Conservation (phyloP, 495 filamentous ascomycete species). For the Xylaria scruposa region DNA sequence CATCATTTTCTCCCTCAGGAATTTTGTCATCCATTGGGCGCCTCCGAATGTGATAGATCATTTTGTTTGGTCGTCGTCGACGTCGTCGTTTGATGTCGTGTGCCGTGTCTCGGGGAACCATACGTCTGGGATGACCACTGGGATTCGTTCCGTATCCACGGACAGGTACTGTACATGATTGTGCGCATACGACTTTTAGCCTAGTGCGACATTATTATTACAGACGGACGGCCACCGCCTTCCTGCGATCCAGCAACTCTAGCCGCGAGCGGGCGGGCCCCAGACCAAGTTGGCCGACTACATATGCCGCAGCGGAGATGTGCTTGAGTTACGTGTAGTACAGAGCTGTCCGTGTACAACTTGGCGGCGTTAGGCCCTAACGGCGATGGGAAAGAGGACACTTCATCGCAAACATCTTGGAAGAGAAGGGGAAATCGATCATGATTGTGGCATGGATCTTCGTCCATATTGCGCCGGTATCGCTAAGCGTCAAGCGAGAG, state of each 20-base stretch:
- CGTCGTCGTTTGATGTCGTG: slow-evolving; percentile 2
- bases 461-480: slow-evolving; percentile 21
- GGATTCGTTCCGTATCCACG: not conserved
- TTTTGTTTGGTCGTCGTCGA: not conserved
- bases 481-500: slow-evolving; percentile 8
- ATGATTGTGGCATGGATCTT: slow-evolving; percentile 14
- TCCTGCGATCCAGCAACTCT: not conserved
- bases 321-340: not conserved
- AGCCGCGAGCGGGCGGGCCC: not conserved
- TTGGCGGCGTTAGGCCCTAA: not conserved
- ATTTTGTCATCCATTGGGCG: slow-evolving; percentile 2
- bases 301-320: not conserved
- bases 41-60: not conserved
- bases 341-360: not conserved
- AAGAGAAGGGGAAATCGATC: slow-evolving; percentile 1
- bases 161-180: slow-evolving; percentile 18
- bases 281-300: not conserved
- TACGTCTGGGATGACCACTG: slow-evolving; percentile 3
- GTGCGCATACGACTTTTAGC: not conserved
- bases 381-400: not conserved
- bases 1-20: not conserved
- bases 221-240: slow-evolving; percentile 1
- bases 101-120: slow-evolving; percentile 12
- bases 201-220: not conserved
- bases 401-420: not conserved